Conservation (phyloP, 148 eudicot species). For the Limonium bicolor region DNA sequence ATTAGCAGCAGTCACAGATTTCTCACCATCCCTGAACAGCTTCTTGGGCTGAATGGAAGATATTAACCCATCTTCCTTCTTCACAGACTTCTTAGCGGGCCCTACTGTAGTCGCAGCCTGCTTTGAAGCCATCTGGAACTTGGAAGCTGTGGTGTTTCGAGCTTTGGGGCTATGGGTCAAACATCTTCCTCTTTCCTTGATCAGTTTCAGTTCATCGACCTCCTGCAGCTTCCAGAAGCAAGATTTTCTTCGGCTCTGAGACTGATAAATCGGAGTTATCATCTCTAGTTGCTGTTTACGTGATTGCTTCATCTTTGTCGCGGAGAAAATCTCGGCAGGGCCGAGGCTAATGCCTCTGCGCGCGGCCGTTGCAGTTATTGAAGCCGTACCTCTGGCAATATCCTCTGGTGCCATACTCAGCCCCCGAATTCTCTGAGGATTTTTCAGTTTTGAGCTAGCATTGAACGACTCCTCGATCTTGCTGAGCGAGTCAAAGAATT, state of each 20-base stretch:
- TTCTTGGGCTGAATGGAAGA: slow-evolving; percentile 73
- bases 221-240: slow-evolving; percentile 76
- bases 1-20: slow-evolving; percentile 14
- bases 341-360: slow-evolving; percentile 57
- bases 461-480: slow-evolving; percentile 26
- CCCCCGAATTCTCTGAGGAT: slow-evolving; percentile 36
- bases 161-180: slow-evolving; percentile 57
- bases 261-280: slow-evolving; percentile 39
- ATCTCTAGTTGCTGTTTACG: slow-evolving; percentile 27
- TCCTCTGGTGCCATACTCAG: slow-evolving; percentile 68
- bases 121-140: slow-evolving; percentile 17
- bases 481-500: slow-evolving; percentile 12
- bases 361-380: slow-evolving; percentile 3
- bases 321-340: slow-evolving; percentile 41
- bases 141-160: slow-evolving; percentile 22
- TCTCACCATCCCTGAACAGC: slow-evolving; percentile 60
- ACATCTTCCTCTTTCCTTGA: slow-evolving; percentile 48
- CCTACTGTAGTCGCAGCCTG: slow-evolving; percentile 52
- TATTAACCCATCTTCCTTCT: slow-evolving; percentile 56
- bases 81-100: slow-evolving; percentile 40
- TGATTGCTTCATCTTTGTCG: slow-evolving; percentile 18
- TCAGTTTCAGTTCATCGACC: slow-evolving; percentile 52
- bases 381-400: slow-evolving; percentile 22
- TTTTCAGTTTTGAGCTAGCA: slow-evolving; percentile 19
- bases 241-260: slow-evolving; percentile 51